A percentile compares a stretch with the other conserved stretches of the same genome.
Evolutionary conservation across 345 rosid genomes (phyloP).

Genomic region (Microcos paniculata): DNA sequence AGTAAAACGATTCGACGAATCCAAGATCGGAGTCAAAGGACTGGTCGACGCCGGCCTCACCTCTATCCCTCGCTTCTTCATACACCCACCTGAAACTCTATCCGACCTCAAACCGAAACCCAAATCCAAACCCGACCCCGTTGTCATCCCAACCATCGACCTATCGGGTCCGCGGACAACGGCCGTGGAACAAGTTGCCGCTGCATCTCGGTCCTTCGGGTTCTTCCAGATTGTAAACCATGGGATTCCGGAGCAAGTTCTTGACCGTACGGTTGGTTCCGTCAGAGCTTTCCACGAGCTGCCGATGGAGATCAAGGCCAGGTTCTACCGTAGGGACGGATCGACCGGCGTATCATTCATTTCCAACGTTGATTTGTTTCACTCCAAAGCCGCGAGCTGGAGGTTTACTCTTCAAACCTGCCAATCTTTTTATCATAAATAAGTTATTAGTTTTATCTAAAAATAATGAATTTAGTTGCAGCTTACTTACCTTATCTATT

Average conservation of each 20-base stretch:
- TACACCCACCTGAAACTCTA: conserved; percentile 41
- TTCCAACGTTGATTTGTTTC: conserved; percentile 44
- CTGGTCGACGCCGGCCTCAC: conserved; percentile 45
- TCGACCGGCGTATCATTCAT: conserved; percentile 33
- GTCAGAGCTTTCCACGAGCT: conserved; percentile 43
- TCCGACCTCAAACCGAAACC: conserved; percentile 25
- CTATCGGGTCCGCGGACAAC: conserved; percentile 30
- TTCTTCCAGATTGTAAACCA: conserved; percentile 58
- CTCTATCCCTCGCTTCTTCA: conserved; percentile 46
- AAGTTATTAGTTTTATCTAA: too few relatives aligned
- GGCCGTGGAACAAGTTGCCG: conserved; percentile 31
- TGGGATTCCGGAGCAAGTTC: conserved; percentile 36
- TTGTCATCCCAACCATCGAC: conserved; percentile 42
- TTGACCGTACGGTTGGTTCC: conserved; percentile 30
- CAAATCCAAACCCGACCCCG: not conserved
- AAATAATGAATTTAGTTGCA: not conserved
- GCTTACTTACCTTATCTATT: too few relatives aligned
- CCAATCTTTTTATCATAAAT: not conserved
- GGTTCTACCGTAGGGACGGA: conserved; percentile 26
- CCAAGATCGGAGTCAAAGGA: conserved; percentile 52
- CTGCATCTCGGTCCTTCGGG: conserved; percentile 39
- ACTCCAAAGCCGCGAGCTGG: conserved; percentile 61
- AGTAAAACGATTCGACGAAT: conserved; percentile 39
- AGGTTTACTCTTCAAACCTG: conserved; percentile 32
- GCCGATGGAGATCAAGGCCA: conserved; percentile 39